Percentiles rank a stretch among this genome's conserved stretches.
phyloP scores from a whole-genome alignment of 768 basidiomycete genomes.

The Phaffia tasmanica region DNA sequence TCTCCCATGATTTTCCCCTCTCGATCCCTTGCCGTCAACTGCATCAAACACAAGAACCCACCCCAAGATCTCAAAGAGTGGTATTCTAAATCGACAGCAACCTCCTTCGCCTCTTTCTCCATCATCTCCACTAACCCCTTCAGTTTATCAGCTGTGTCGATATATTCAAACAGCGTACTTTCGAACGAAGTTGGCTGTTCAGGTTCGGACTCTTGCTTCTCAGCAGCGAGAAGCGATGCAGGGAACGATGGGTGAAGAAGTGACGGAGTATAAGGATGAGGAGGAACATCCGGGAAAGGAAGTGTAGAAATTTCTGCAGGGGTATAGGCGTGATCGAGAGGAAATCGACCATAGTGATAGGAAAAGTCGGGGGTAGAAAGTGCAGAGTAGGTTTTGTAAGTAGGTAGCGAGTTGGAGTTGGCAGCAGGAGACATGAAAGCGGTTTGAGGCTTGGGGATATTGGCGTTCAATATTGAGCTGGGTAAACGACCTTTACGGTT shows the following conservation, averaged over 20 bases:
- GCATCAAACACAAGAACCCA: slow-evolving; percentile 89
- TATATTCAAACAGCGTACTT: slow-evolving; percentile 57
- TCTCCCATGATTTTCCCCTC: slow-evolving; percentile 41
- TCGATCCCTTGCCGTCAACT: slow-evolving; percentile 47
- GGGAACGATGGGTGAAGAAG: slow-evolving; percentile 65
- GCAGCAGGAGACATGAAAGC: slow-evolving; percentile 52
- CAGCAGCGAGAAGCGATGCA: slow-evolving; percentile 50
- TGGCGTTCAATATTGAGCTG: slow-evolving; percentile 53
- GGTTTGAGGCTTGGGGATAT: slow-evolving; percentile 71
- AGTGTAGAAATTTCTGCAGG: slow-evolving; percentile 5
- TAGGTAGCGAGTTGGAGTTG: slow-evolving; percentile 42
- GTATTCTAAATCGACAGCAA: slow-evolving; percentile 91
- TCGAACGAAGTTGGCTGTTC: slow-evolving; percentile 50
- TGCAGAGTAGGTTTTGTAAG: slow-evolving; percentile 47
- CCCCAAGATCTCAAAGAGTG: slow-evolving; percentile 73
- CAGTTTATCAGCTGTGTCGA: slow-evolving; percentile 47
- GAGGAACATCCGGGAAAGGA: slow-evolving; percentile 20
- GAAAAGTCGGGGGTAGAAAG: slow-evolving; percentile 51
- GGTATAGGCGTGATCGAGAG: slow-evolving; percentile 50
- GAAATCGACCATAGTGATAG: slow-evolving; percentile 75
- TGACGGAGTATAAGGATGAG: slow-evolving; percentile 74
- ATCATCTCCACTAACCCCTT: slow-evolving; percentile 51
- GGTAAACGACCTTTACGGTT: slow-evolving; percentile 12
- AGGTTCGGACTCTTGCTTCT: slow-evolving; percentile 39
- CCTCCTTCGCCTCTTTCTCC: slow-evolving; percentile 45